Percentiles rank a stretch among this genome's conserved stretches.
Conservation (phyloP, 371 early-diverging fungal species). For the Syncephalis plumigaleata region DNA sequence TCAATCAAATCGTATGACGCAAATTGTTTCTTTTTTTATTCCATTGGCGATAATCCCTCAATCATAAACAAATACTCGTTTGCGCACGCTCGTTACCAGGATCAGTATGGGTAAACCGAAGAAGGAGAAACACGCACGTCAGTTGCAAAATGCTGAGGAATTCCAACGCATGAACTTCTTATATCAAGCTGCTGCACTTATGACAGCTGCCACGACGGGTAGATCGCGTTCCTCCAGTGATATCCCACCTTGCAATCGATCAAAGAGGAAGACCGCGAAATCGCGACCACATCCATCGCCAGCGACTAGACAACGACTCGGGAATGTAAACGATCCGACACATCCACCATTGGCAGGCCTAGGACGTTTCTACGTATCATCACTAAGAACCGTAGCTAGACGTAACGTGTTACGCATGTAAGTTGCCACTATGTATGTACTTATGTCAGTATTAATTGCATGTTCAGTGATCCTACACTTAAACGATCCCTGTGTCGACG, state of each 20-base stretch:
- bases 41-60: no score
- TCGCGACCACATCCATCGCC: background rate
- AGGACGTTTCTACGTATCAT: conserved; percentile 6
- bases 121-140: background rate
- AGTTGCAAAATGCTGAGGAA: conserved; percentile 1
- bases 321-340: background rate
- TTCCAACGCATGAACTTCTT: conserved; percentile 10
- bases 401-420: conserved; percentile 8
- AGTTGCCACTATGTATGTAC: background rate
- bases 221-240: no score
- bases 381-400: conserved; percentile 5
- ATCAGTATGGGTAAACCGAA: background rate
- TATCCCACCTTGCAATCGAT: no score
- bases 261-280: background rate
- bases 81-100: conserved; percentile 9
- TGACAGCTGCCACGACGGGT: conserved; percentile 1
- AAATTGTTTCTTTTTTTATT: no score
- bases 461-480: conserved; percentile 5
- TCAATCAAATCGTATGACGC: no score
- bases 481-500: conserved; percentile 6
- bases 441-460: background rate
- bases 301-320: background rate
- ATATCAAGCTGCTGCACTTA: conserved; percentile 8
- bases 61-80: no score
- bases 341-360: background rate